These are phyloP conservation scores for Clonostachys sp. DNA, from an alignment of 2,329 filamentous ascomycete genomes.

Conservation along the genomic window DNA sequence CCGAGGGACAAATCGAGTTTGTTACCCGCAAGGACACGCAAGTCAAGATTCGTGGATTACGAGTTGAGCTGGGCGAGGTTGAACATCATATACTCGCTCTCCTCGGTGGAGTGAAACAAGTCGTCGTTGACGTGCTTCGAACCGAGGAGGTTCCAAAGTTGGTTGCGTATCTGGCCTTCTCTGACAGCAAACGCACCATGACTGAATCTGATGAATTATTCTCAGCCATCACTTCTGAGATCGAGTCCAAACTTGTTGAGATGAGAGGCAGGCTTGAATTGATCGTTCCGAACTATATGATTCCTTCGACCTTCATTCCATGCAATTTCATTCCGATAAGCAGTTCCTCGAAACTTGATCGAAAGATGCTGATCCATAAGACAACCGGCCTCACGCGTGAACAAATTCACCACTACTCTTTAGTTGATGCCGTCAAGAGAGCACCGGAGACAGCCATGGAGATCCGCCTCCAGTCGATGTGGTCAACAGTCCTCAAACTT, in stretches of 20 bases:
- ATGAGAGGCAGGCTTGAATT: too few relatives aligned
- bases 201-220: too few relatives aligned
- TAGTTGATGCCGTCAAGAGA: neutral
- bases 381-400: neutral
- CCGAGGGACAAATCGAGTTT: neutral
- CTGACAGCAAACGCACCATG: slow-evolving; percentile 1
- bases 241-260: too few relatives aligned
- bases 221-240: too few relatives aligned
- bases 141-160: neutral
- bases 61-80: slow-evolving; percentile 2
- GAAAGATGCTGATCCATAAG: slow-evolving; percentile 1
- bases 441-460: neutral
- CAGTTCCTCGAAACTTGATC: slow-evolving; percentile 7
- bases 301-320: slow-evolving; percentile 9
- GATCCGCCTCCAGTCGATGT: neutral
- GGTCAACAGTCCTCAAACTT: slow-evolving; percentile 1
- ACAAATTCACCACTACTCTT: neutral
- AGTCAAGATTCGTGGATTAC: slow-evolving; percentile 3
- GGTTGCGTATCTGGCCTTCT: neutral
- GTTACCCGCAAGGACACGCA: slow-evolving; percentile 1
- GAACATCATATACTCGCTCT: neutral
- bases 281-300: slow-evolving; percentile 6
- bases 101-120: neutral
- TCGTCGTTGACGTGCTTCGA: neutral
- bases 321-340: slow-evolving; percentile 6